Evolutionary conservation across 2,329 filamentous ascomycete genomes (phyloP).

Genomic region (Stenocarpella maydis): DNA sequence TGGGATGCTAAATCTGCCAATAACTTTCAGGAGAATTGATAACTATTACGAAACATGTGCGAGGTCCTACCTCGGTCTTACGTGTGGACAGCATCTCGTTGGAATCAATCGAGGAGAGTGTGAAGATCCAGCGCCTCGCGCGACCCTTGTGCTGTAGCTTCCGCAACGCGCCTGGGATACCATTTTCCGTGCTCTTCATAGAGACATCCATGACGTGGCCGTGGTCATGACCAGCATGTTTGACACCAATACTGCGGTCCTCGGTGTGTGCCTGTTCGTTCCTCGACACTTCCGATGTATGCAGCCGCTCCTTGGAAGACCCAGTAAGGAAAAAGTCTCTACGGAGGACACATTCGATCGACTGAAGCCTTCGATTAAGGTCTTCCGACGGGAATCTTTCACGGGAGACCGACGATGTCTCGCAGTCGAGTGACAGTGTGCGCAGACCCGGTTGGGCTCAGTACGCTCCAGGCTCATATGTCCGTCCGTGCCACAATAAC

Average conservation of each 20-base stretch:
- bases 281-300: slow-evolving; percentile 12
- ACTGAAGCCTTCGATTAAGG: slow-evolving; percentile 8
- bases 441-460: background rate
- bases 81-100: background rate
- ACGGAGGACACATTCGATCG: background rate
- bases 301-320: background rate
- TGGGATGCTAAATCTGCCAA: background rate
- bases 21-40: background rate
- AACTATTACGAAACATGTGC: background rate
- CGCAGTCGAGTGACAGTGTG: background rate
- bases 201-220: no score
- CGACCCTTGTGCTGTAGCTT: background rate
- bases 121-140: no score
- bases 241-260: background rate
- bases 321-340: background rate
- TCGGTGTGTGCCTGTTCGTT: background rate
- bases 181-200: background rate
- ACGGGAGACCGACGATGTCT: background rate
- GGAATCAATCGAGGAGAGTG: background rate
- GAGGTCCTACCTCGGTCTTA: background rate
- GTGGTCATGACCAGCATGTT: background rate
- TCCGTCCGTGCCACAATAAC: background rate
- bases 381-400: background rate
- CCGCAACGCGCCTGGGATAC: background rate
- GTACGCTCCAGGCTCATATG: background rate